Evolutionary conservation across 805 yeast species (phyloP), one percentile per base, ranked within the genome.

Genomic region (Isabelozyma gotoi): DNA sequence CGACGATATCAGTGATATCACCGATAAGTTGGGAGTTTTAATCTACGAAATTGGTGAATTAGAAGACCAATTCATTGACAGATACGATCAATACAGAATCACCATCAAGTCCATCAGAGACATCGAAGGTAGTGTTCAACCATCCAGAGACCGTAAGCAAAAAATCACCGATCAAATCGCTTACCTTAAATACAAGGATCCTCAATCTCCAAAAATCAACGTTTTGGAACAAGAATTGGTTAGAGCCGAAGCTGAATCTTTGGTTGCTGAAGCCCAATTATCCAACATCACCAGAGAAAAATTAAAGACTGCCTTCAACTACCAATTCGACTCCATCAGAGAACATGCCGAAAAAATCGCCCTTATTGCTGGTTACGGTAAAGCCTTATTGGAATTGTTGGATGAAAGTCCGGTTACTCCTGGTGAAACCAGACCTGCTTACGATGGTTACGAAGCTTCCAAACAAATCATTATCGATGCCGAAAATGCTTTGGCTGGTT

Each of bases 351-450:
- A 94, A 79, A 94, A 94, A 77, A 80, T 88, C 57, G 98, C 98
- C 41, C 78, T 94, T 58, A 92, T 92, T 74, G 97, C 98, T 58
- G 97, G 97, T 63, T 94, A 94, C 79, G 98, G 98, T 76, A 92
- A 92, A 79, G 97, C 97, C 36, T 76, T 92, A 55, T 80, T 94
- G 64, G 98, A 94, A 78, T 82, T 92, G 63, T 81, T 92, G 67
- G 98, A 92, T 68, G 98, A 92, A 72, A 74, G 94, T 53, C 96
- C 98, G 51, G 97, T 94, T 53, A 92, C 97, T 55, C 99, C 99
- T 51, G 99, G 99, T 77, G 98, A 92, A 79, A 85, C 96, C 53
- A 89, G 98, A 78, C 92, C 96, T 39, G 92, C 96, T 48, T 92
- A 94, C 73, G 98, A 94, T 64, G 98, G 98, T 55, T 92, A 90